phyloP scores from a whole-genome alignment of 768 basidiomycete species.

The Rhizopogon vesiculosus region DNA sequence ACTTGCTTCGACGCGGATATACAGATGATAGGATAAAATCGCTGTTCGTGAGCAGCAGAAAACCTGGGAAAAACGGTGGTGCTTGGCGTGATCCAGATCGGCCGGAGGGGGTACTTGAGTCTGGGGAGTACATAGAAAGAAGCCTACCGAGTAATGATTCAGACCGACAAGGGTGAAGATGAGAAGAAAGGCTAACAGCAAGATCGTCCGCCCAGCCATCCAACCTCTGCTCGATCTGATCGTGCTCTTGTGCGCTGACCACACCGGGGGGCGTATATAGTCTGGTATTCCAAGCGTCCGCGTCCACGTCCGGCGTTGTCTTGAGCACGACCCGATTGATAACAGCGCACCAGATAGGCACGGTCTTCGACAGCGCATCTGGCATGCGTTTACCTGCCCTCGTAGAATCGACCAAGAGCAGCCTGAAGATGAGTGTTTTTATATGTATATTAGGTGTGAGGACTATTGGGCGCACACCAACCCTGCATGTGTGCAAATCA shows the following conservation, averaged over 20 bases:
- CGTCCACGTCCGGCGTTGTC: neutral
- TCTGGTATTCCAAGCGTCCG: slow-evolving; percentile 44
- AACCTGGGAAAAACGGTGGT: slow-evolving; percentile 47
- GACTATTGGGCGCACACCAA: slow-evolving; percentile 18
- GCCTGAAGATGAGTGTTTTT: slow-evolving; percentile 32
- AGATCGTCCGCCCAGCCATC: slow-evolving; percentile 68
- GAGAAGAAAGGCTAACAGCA: slow-evolving; percentile 38
- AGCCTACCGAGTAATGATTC: slow-evolving; percentile 33
- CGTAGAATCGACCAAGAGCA: slow-evolving; percentile 90
- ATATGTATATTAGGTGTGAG: neutral
- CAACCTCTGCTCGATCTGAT: slow-evolving; percentile 65
- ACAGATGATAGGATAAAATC: slow-evolving; percentile 73
- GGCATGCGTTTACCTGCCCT: slow-evolving; percentile 91
- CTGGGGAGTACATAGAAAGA: slow-evolving; percentile 69
- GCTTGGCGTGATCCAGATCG: slow-evolving; percentile 84
- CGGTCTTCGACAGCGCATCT: slow-evolving; percentile 88
- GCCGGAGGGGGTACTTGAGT: slow-evolving; percentile 65
- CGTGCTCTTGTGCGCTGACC: slow-evolving; percentile 73
- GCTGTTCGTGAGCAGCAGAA: slow-evolving; percentile 4
- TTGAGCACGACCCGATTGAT: slow-evolving; percentile 60
- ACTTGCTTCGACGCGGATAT: slow-evolving; percentile 80
- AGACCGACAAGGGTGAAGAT: neutral
- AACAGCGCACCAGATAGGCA: slow-evolving; percentile 93
- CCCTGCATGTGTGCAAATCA: slow-evolving; percentile 56
- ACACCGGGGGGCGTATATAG: slow-evolving; percentile 69